Evolutionary conservation across 441 rosid genomes (phyloP), one percentile per base, ranked within the genome.

Genomic region (Geranium incanum): DNA sequence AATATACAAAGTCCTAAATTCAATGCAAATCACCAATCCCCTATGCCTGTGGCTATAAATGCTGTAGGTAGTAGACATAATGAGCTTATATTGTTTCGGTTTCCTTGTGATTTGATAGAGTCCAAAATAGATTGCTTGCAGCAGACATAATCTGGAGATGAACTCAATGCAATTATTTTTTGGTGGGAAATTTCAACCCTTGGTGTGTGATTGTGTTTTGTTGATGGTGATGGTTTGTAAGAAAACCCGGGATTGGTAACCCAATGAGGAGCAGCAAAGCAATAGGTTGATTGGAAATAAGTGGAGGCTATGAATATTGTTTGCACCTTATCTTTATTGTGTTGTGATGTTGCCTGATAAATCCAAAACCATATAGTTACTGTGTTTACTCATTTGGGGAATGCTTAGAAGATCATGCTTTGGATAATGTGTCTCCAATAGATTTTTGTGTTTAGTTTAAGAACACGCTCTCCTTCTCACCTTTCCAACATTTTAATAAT

Each of bases 311-410:
- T 41, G 23, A 11, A 36, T 15, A 8, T 63, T 15, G 66, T 4
- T 11, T 52, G 18, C 9, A 2, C 9, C 1, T 0, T 52, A 62
- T 19, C 69, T 50, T 11, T 9, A 38, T 75, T 72, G 74, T 68
- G 71, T 52, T 15, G 71, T 67, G 67, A 62, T 9, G 18, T 73
- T 85, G 85, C 82, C 85, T 72, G 74, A 81, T 80, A 78, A 85
- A 83, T 85, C 85, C 88, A 81, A 62, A 83, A 80, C 84, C 79
- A 72, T 66, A 45, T 71, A 39, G 70, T 77, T 68, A 71, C 71
- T 77, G 36, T 18, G 38, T 11, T 71, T 64, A 78, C 65, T 76
- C 38, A 78, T 76, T 70, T 66, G 37, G 60, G 82, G 80, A 74
- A 76, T 43, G 36, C 37, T 83, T 28, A 28, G 33, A 28, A 28